Base-by-base conservation (phyloP, 2,329 filamentous ascomycete genomes). In the Cytospora piceae region DNA sequence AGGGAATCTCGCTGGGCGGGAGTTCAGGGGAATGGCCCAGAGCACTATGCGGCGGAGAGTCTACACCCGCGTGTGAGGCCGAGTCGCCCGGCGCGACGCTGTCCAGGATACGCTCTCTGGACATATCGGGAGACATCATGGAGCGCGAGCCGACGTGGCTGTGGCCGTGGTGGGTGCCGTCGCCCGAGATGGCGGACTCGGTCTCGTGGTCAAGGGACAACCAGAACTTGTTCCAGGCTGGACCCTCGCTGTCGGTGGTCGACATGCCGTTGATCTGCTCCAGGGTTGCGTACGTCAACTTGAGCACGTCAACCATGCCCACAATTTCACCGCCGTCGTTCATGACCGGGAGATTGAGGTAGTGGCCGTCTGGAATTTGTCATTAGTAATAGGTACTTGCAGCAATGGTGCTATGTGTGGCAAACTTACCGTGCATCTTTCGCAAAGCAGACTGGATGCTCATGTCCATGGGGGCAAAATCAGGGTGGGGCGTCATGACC, bases 221-320 rank as follows among this genome's bases (percentile, higher is more conserved):
- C 95, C 95, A 99, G 81, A 99, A 99, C 79, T 98, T 99, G 82
- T 97, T 98, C 95, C 95, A 99, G 8, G 95, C 95, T 6, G 95
- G 95, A 0, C 95, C 95, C 79, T 99, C 95, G 72, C 88, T 93
- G 75, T 97, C 94, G 52, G 87, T 87, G 61, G 89, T 93, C 51
- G 87, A 89, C 90, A 99, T 98, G 66, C 92, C 93, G 82, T 98
- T 98, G 79, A 96, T 93, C 82, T 97, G 94, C 79, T 99, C 95
- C 61, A 99, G 85, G 6, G 95, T 99, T 58, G 95, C 95, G 78
- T 99, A 99, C 27, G 95, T 99, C 74, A 99, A 85, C 81, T 98
- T 98, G 69, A 99, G 87, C 66, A 99, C 95, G 78, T 99, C 95
- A 31, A 99, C 95, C 95, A 99, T 99, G 73, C 95, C 95, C 2